Conservation (phyloP, 1,284 basidiomycete genomes). For the Tylopilus sp. region DNA sequence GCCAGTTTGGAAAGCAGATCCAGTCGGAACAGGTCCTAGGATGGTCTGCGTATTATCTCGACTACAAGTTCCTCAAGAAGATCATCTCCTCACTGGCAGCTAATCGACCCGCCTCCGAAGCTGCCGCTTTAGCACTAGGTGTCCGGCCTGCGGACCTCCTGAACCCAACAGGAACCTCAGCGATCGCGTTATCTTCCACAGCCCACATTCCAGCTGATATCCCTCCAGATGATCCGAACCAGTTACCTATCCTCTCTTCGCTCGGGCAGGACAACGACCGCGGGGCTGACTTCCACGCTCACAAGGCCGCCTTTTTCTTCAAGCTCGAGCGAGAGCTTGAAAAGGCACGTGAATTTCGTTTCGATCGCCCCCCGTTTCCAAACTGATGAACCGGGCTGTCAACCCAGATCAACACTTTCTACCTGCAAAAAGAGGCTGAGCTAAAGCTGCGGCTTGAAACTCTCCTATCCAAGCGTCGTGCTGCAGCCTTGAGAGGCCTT, state of each 20-base stretch:
- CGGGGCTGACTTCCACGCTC: slow-evolving; percentile 81
- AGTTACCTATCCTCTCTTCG: slow-evolving; percentile 57
- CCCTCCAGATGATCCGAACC: slow-evolving; percentile 36
- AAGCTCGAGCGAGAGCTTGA: slow-evolving; percentile 97
- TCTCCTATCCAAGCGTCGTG: slow-evolving; percentile 89
- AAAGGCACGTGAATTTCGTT: slow-evolving; percentile 61
- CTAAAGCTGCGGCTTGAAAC: slow-evolving; percentile 91
- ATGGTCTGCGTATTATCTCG: slow-evolving; percentile 95
- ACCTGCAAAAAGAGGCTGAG: slow-evolving; percentile 96
- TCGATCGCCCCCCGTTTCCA: neutral
- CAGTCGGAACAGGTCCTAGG: slow-evolving; percentile 96
- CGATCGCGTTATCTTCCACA: slow-evolving; percentile 16
- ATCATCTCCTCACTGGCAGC: slow-evolving; percentile 98
- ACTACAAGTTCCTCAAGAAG: slow-evolving; percentile 99
- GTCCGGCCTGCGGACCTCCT: slow-evolving; percentile 69
- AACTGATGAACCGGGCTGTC: neutral
- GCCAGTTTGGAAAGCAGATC: slow-evolving; percentile 97
- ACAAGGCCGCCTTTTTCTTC: slow-evolving; percentile 99
- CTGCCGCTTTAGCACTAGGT: slow-evolving; percentile 82
- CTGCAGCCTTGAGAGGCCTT: slow-evolving; percentile 69
- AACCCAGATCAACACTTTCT: slow-evolving; percentile 95
- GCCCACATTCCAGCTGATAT: slow-evolving; percentile 3
- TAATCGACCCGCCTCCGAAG: slow-evolving; percentile 85
- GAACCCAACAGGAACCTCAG: slow-evolving; percentile 14
- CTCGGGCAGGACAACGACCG: slow-evolving; percentile 66